Percentiles rank a stretch among this genome's conserved stretches.
phyloP scores from a whole-genome alignment of 2,329 filamentous ascomycete genomes.

The Helminthosporium solani region DNA sequence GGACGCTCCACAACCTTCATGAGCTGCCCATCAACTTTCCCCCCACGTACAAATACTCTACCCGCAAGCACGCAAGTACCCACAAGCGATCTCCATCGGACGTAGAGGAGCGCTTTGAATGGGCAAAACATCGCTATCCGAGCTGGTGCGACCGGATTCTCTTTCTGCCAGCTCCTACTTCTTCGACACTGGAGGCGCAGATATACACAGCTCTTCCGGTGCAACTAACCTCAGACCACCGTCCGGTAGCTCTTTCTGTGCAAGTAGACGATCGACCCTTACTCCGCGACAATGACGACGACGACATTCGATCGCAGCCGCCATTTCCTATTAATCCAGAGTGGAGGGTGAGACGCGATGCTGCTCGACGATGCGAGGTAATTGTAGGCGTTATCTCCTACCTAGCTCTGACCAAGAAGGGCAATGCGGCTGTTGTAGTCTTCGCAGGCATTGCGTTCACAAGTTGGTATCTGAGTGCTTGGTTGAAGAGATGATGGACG shows the following conservation, averaged over 20 bases:
- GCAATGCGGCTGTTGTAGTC: conserved; percentile 43
- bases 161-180: conserved; percentile 60
- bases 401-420: conserved; percentile 51
- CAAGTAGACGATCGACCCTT: conserved; percentile 60
- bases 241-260: conserved; percentile 73
- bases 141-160: conserved; percentile 92
- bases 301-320: conserved; percentile 46
- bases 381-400: conserved; percentile 60
- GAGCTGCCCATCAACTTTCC: conserved; percentile 78
- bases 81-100: conserved; percentile 17
- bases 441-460: conserved; percentile 26
- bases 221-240: conserved; percentile 82
- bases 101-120: conserved; percentile 59
- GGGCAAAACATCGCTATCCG: conserved; percentile 78
- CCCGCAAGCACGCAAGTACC: conserved; percentile 12
- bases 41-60: conserved; percentile 88
- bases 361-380: conserved; percentile 60
- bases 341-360: conserved; percentile 56
- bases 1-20: conserved; percentile 73
- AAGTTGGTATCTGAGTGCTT: conserved; percentile 27
- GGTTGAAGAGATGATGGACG: conserved; percentile 15
- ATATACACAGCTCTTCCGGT: conserved; percentile 75
- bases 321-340: conserved; percentile 60
- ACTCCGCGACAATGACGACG: too few relatives aligned
- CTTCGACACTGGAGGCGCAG: conserved; percentile 53